Percentiles rank a stretch among this genome's conserved stretches.
Conservation (phyloP, 2,329 filamentous ascomycete species). For the Ceratocystis diversiconidia region DNA sequence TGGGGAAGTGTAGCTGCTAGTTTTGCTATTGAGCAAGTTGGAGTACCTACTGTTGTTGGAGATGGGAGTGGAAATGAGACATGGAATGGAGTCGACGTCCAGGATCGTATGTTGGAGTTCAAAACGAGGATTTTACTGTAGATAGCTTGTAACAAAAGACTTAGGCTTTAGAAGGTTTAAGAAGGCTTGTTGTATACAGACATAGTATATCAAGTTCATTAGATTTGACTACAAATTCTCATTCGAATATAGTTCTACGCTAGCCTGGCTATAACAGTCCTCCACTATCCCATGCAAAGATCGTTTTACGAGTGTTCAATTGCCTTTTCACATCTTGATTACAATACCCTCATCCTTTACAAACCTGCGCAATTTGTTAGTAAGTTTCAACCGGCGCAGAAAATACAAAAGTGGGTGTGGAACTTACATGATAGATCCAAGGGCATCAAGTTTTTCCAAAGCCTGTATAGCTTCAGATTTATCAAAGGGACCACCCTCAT, state of each 20-base stretch:
- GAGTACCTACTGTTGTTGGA: slow-evolving; percentile 49
- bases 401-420: not conserved
- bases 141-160: not conserved
- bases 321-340: slow-evolving; percentile 46
- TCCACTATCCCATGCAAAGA: not conserved
- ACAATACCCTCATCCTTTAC: slow-evolving; percentile 46
- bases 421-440: slow-evolving; percentile 65
- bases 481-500: slow-evolving; percentile 47
- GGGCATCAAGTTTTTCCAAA: slow-evolving; percentile 61
- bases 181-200: not conserved
- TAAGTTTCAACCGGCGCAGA: not conserved
- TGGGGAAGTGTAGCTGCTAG: slow-evolving; percentile 76
- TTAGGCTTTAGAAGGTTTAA: too few relatives aligned
- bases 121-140: slow-evolving; percentile 8
- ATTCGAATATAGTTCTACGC: not conserved
- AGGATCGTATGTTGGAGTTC: slow-evolving; percentile 39
- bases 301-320: not conserved
- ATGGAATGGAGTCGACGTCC: slow-evolving; percentile 46
- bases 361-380: slow-evolving; percentile 31
- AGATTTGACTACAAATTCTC: not conserved
- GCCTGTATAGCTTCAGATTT: slow-evolving; percentile 61
- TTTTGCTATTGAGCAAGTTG: slow-evolving; percentile 89
- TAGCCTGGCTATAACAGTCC: not conserved
- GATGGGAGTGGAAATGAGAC: slow-evolving; percentile 36
- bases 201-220: not conserved